phyloP scores from a whole-genome alignment of 768 basidiomycete genomes.

The Phaffia tasmanica region DNA sequence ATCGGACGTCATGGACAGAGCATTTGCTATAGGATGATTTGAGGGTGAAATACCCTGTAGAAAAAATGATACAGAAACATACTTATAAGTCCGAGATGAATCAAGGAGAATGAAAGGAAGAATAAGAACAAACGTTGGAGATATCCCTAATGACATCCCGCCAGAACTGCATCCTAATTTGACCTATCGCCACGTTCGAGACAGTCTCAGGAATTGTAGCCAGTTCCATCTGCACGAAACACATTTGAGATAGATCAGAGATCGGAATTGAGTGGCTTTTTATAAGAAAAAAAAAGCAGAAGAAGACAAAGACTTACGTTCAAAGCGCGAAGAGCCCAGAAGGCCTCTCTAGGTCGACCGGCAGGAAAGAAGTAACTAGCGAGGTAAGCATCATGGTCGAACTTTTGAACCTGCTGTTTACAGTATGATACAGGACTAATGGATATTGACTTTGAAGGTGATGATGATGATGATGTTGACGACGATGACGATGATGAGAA shows the following conservation, averaged over 20 bases:
- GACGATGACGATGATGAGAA: neutral
- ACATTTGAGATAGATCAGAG: too few relatives aligned
- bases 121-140: constrained; percentile 45
- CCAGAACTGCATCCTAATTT: constrained; percentile 81
- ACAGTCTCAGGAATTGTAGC: constrained; percentile 49
- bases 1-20: constrained; percentile 49
- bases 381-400: constrained; percentile 72
- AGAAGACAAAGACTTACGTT: constrained; percentile 48
- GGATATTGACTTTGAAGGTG: neutral
- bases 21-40: constrained; percentile 67
- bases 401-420: constrained; percentile 56
- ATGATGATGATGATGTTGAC: neutral
- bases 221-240: constrained; percentile 22
- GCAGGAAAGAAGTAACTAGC: constrained; percentile 59
- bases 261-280: neutral
- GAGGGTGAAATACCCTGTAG: constrained; percentile 55
- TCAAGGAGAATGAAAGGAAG: neutral
- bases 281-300: constrained; percentile 2
- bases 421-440: constrained; percentile 45
- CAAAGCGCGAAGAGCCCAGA: constrained; percentile 70
- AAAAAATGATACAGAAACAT: constrained; percentile 18
- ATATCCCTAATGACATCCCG: constrained; percentile 63
- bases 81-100: too few relatives aligned
- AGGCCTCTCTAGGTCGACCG: constrained; percentile 50
- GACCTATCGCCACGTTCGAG: constrained; percentile 61